Evolutionary conservation across 2,329 filamentous ascomycete genomes (phyloP).

Genomic region (Aspergillus novofumigatus): DNA sequence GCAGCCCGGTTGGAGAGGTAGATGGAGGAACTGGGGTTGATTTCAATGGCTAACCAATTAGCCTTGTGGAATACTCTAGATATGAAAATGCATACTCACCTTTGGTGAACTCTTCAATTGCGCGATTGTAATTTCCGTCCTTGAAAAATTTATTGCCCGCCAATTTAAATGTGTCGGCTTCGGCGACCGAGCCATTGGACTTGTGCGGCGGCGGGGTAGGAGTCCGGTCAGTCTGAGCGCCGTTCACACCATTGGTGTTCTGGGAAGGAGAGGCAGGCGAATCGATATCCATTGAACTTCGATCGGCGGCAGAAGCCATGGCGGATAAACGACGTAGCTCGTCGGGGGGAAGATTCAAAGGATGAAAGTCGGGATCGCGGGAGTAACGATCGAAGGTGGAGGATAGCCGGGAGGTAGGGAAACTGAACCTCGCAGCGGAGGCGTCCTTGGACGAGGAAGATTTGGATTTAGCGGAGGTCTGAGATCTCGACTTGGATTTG

Average conservation of each 20-base stretch:
- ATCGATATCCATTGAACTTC: conserved; percentile 74
- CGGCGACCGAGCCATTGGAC: conserved; percentile 55
- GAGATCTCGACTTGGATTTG: conserved; percentile 10
- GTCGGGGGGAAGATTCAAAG: conserved; percentile 85
- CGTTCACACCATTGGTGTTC: conserved; percentile 36
- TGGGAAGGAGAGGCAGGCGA: conserved; percentile 49
- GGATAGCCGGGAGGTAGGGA: conserved; percentile 8
- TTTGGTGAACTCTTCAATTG: conserved; percentile 91
- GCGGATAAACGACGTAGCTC: conserved; percentile 72
- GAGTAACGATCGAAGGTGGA: conserved; percentile 26
- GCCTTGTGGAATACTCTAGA: conserved; percentile 1
- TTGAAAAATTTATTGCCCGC: conserved; percentile 97
- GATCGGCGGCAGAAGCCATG: conserved; percentile 47
- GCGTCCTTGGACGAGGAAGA: conserved; percentile 25
- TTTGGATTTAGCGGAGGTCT: conserved; percentile 27
- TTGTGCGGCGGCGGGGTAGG: conserved; percentile 47
- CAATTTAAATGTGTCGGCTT: conserved; percentile 88
- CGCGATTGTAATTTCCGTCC: conserved; percentile 80
- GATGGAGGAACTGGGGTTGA: conserved; percentile 78
- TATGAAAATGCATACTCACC: conserved; percentile 53
- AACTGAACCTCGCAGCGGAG: conserved; percentile 32
- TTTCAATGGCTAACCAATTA: conserved; percentile 67
- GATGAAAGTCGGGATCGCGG: conserved; percentile 64
- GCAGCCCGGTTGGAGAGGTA: conserved; percentile 95
- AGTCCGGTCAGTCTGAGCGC: conserved; percentile 35